phyloP scores from a whole-genome alignment of 2,329 filamentous ascomycete species.

The Lachnellula arida region DNA sequence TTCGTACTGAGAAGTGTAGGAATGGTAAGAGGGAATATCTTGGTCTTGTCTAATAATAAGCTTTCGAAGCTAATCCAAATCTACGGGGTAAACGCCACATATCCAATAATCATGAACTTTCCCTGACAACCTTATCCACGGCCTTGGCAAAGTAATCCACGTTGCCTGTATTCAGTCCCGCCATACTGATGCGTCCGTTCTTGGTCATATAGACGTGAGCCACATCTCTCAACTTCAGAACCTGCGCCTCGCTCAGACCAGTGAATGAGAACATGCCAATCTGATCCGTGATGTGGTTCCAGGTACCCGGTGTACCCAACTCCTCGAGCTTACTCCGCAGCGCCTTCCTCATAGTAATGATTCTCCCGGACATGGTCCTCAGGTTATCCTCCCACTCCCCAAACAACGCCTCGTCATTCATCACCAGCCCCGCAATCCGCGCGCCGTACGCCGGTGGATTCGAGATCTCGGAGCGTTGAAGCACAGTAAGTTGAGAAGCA shows the following conservation, averaged over 20 bases:
- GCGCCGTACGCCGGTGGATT: conserved; percentile 95
- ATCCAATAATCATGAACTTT: conserved; percentile 16
- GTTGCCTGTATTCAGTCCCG: conserved; percentile 88
- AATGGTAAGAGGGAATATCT: too few species aligned
- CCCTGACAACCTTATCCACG: conserved; percentile 71
- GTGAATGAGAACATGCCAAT: conserved; percentile 99
- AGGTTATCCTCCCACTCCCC: conserved; percentile 87
- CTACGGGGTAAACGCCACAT: not conserved
- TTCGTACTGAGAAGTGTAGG: too few species aligned
- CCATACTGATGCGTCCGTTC: conserved; percentile 98
- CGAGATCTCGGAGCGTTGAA: conserved; percentile 95
- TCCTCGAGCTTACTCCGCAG: conserved; percentile 78
- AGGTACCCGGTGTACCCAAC: conserved; percentile 79
- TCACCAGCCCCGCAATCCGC: conserved; percentile 74
- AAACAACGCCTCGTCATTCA: conserved; percentile 80
- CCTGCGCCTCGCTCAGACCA: conserved; percentile 69
- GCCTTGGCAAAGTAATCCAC: conserved; percentile 90
- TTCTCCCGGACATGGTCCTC: conserved; percentile 89
- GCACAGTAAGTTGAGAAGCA: conserved; percentile 82
- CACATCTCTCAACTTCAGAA: conserved; percentile 62
- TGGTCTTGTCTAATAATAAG: too few species aligned
- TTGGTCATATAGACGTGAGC: conserved; percentile 90
- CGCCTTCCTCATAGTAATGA: conserved; percentile 82
- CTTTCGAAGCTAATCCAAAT: too few species aligned
- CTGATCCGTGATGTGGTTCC: conserved; percentile 97